Conservation (phyloP, 2,329 filamentous ascomycete species). For the Verticillium tricorpus region DNA sequence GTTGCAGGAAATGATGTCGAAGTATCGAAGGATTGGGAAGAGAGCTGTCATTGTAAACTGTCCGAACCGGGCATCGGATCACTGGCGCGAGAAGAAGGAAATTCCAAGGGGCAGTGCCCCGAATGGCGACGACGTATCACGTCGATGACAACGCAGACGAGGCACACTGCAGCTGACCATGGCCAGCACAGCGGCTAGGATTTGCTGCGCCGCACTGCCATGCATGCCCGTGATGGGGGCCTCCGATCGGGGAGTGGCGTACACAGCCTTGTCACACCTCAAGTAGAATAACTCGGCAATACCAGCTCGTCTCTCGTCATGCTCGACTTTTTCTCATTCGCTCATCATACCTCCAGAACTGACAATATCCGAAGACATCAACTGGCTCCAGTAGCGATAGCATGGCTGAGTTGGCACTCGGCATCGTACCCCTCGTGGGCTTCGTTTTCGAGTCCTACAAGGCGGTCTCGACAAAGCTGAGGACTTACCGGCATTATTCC, state of each 20-base stretch:
- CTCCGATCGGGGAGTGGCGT: neutral
- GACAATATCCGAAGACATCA: neutral
- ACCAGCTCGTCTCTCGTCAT: neutral
- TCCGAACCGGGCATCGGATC: neutral
- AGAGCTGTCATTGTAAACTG: neutral
- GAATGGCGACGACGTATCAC: neutral
- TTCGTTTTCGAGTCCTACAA: slow-evolving; percentile 5
- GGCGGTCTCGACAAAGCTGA: slow-evolving; percentile 1
- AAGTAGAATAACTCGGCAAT: neutral
- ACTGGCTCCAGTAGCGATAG: neutral
- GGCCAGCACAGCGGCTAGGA: too few relatives aligned
- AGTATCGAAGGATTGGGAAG: neutral
- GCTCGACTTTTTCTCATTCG: too few relatives aligned
- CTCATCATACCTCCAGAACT: too few relatives aligned
- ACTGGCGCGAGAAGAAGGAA: neutral
- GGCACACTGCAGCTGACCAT: neutral
- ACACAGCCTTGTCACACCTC: neutral
- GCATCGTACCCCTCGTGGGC: slow-evolving; percentile 5
- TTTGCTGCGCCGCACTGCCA: neutral
- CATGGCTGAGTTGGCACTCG: slow-evolving; percentile 6
- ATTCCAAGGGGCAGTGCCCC: neutral
- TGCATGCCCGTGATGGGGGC: neutral
- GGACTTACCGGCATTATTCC: slow-evolving; percentile 4
- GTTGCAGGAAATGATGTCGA: neutral
- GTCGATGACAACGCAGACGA: neutral